Conservation (phyloP, 331 rosid genomes). For the Spiraea crenata region DNA sequence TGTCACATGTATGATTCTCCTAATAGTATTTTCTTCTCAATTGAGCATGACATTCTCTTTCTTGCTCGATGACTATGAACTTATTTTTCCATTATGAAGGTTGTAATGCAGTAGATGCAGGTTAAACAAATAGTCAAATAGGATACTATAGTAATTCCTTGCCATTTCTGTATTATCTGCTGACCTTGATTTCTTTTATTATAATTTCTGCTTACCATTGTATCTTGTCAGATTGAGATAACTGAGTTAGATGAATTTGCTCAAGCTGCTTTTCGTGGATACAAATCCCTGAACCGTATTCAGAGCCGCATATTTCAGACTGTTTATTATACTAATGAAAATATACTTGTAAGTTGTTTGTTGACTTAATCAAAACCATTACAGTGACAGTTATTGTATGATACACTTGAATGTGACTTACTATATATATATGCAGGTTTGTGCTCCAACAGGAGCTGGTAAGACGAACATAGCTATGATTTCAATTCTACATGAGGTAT, state of each 20-base stretch:
- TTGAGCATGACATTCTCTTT: conserved; percentile 1
- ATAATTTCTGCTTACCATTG: conserved; percentile 21
- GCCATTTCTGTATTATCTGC: conserved; percentile 8
- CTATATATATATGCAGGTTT: conserved; percentile 62
- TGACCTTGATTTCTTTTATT: conserved; percentile 24
- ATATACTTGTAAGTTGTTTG: conserved; percentile 74
- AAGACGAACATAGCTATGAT: conserved; percentile 97
- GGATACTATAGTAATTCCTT: conserved; percentile 13
- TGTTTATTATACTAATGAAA: conserved; percentile 86
- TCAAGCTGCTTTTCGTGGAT: conserved; percentile 95
- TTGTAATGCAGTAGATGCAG: conserved; percentile 5
- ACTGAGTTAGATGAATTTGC: conserved; percentile 91
- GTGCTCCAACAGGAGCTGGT: conserved; percentile 99
- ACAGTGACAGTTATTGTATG: conserved; percentile 13
- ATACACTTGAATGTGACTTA: conserved; percentile 18
- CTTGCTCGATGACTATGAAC: neutral
- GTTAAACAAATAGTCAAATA: conserved; percentile 1
- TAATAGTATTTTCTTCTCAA: neutral
- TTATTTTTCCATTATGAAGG: neutral
- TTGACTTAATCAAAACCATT: conserved; percentile 8
- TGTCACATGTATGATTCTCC: neutral
- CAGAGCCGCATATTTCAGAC: conserved; percentile 88
- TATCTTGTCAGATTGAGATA: conserved; percentile 73
- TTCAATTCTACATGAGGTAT: conserved; percentile 92
- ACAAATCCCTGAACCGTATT: conserved; percentile 84